Evolutionary conservation across 768 basidiomycete species (phyloP).

Genomic region (Mycena filopes): DNA sequence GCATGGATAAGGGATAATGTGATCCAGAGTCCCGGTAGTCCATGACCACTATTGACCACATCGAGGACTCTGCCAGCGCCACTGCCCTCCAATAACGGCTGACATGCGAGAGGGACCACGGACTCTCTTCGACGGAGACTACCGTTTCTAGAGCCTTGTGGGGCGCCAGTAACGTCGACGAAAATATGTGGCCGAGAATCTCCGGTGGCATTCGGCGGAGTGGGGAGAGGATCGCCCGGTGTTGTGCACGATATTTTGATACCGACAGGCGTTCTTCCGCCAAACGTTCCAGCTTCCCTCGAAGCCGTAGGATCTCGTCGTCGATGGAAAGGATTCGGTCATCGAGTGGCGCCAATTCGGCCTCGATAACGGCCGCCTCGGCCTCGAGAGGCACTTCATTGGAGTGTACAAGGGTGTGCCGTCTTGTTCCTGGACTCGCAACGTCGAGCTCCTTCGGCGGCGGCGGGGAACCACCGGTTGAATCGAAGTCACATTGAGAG

Average conservation of each 20-base stretch:
- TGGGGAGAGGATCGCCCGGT: not conserved
- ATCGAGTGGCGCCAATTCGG: not conserved
- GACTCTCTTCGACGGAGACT: not conserved
- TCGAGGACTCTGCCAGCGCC: not conserved
- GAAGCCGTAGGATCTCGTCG: constrained; percentile 3
- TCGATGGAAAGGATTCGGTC: not conserved
- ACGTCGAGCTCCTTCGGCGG: too few species aligned
- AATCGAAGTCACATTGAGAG: too few species aligned
- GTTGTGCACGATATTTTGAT: not conserved
- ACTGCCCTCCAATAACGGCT: constrained; percentile 4
- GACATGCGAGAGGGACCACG: constrained; percentile 8
- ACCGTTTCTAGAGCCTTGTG: too few species aligned
- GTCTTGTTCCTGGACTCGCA: not conserved
- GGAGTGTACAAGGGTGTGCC: not conserved
- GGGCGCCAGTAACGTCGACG: not conserved
- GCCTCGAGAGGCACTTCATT: constrained; percentile 2
- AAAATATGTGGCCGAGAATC: constrained; percentile 10
- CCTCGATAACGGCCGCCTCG: not conserved
- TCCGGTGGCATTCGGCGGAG: constrained; percentile 15
- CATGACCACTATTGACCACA: not conserved
- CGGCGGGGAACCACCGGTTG: too few species aligned
- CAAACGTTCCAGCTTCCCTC: not conserved
- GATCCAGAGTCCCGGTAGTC: too few species aligned
- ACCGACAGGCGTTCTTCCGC: not conserved
- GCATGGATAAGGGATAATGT: not conserved